Evolutionary conservation across 2,329 filamentous ascomycete species (phyloP).

Genomic region (Acrocalymma vagum): DNA sequence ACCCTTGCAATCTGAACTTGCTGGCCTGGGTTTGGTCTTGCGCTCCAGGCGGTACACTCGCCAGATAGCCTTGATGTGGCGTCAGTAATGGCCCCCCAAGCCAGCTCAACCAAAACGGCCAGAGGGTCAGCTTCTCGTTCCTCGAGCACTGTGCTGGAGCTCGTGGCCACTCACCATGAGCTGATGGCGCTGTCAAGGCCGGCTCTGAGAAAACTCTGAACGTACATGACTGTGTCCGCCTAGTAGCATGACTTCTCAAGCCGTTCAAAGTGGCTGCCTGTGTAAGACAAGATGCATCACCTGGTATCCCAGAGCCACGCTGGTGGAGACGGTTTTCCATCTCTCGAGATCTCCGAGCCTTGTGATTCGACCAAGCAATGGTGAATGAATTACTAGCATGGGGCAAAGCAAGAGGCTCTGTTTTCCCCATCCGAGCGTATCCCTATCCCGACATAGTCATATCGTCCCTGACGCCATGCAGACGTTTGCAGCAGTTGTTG

Average conservation of each 20-base stretch:
- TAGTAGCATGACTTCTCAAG: no score
- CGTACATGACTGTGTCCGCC: slow-evolving; percentile 29
- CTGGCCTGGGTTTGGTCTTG: slow-evolving; percentile 21
- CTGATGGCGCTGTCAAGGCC: slow-evolving; percentile 17
- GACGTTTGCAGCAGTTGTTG: slow-evolving; percentile 10
- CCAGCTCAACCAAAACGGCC: slow-evolving; percentile 15
- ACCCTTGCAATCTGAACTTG: slow-evolving; percentile 22
- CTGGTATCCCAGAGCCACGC: slow-evolving; percentile 40
- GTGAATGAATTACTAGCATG: slow-evolving; percentile 17
- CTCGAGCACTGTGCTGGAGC: slow-evolving; percentile 6
- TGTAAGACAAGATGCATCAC: slow-evolving; percentile 36
- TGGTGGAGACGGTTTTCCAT: slow-evolving; percentile 27
- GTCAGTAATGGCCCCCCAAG: slow-evolving; percentile 19
- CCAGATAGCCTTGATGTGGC: slow-evolving; percentile 22
- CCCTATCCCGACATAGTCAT: slow-evolving; percentile 21
- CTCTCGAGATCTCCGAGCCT: slow-evolving; percentile 30
- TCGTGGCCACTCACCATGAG: slow-evolving; percentile 16
- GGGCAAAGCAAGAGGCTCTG: slow-evolving; percentile 40
- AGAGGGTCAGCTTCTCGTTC: slow-evolving; percentile 23
- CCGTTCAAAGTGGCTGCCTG: slow-evolving; percentile 18
- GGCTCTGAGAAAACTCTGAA: slow-evolving; percentile 28
- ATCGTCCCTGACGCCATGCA: slow-evolving; percentile 33
- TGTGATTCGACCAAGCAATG: slow-evolving; percentile 26
- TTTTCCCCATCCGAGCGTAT: slow-evolving; percentile 44
- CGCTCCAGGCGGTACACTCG: slow-evolving; percentile 31